phyloP scores from a whole-genome alignment of 2,329 filamentous ascomycete genomes.

The Macroventuria anomochaeta region DNA sequence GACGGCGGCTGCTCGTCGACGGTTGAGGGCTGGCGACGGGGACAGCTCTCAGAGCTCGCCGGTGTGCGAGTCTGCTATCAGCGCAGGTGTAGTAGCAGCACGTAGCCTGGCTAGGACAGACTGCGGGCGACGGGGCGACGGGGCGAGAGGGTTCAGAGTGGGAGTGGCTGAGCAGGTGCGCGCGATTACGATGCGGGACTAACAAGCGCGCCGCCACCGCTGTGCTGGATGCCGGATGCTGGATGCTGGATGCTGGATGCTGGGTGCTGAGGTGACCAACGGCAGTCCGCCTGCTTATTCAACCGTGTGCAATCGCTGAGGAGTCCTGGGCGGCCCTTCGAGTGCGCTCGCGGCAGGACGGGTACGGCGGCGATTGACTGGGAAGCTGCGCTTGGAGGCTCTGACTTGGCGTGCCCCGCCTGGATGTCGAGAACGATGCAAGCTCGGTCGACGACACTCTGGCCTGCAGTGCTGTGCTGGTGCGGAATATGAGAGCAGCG shows the following conservation, averaged over 20 bases:
- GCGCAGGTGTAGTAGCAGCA: conserved; percentile 11
- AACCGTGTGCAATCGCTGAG: conserved; percentile 28
- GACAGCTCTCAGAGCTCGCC: conserved; percentile 46
- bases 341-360: neutral
- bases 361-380: conserved; percentile 2
- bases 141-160: conserved; percentile 27
- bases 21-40: conserved; percentile 6
- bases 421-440: conserved; percentile 3
- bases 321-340: neutral
- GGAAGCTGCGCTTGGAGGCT: conserved; percentile 14
- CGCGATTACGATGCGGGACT: conserved; percentile 30
- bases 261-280: conserved; percentile 19
- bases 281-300: conserved; percentile 27
- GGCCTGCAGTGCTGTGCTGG: conserved; percentile 1
- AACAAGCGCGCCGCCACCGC: conserved; percentile 21
- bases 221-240: too few species aligned
- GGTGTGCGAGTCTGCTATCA: conserved; percentile 14
- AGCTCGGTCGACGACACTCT: neutral
- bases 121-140: too few species aligned
- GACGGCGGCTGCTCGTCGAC: conserved; percentile 1
- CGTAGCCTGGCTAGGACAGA: conserved; percentile 8
- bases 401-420: conserved; percentile 34
- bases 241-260: conserved; percentile 24
- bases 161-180: conserved; percentile 44
- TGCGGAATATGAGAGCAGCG: conserved; percentile 12